Conservation (phyloP, 208 protist genomes). For the Wallacemonas sp. region DNA sequence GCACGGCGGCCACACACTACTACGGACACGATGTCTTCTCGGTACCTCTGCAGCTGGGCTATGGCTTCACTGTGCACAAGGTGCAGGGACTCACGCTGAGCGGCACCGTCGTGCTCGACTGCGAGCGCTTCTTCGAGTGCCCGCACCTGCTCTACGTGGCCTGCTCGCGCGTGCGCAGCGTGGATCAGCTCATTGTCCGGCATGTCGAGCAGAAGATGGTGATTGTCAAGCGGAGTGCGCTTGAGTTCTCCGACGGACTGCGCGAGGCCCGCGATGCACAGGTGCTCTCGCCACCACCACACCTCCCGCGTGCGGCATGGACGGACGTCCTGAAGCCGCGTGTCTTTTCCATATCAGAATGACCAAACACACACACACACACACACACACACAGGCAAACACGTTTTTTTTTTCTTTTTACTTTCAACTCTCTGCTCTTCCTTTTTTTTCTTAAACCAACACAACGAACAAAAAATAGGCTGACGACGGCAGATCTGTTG, state of each 20-base stretch:
- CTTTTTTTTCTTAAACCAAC: not conserved
- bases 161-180: conserved; percentile 74
- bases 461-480: not conserved
- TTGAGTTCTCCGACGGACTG: conserved; percentile 64
- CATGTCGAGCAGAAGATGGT: conserved; percentile 80
- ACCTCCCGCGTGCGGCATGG: conserved; percentile 36
- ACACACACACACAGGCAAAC: no score
- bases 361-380: no score
- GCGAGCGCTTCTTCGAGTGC: conserved; percentile 85
- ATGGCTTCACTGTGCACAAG: conserved; percentile 93
- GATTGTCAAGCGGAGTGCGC: conserved; percentile 67
- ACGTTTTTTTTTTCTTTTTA: conserved; percentile 15
- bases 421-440: conserved; percentile 4
- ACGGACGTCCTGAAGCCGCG: conserved; percentile 18
- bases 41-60: conserved; percentile 86
- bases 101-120: conserved; percentile 86
- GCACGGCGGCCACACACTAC: conserved; percentile 74
- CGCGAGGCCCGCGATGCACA: conserved; percentile 26
- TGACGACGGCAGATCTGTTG: not conserved
- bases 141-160: conserved; percentile 91
- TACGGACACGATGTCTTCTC: conserved; percentile 82
- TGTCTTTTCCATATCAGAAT: conserved; percentile 24
- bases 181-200: conserved; percentile 85
- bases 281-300: conserved; percentile 13
- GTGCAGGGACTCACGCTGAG: conserved; percentile 89